Evolutionary conservation across 1,284 basidiomycete genomes (phyloP).

Genomic region (Sphagnurus paluster): DNA sequence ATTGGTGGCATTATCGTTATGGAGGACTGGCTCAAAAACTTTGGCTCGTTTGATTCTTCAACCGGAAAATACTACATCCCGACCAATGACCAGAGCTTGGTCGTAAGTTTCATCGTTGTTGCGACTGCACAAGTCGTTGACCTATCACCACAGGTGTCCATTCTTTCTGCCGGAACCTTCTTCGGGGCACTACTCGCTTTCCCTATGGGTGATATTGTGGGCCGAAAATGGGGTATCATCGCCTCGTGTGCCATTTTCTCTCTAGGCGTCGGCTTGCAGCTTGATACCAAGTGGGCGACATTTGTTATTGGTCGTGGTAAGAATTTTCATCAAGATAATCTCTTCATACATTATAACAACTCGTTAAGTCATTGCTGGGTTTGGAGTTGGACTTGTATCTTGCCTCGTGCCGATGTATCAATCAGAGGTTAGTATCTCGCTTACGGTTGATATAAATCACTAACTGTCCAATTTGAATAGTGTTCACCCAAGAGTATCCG

Average conservation of each 20-base stretch:
- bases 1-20: conserved; percentile 33
- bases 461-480: conserved; percentile 37
- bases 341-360: neutral
- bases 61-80: conserved; percentile 22
- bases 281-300: conserved; percentile 26
- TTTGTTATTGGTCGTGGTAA: conserved; percentile 29
- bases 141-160: conserved; percentile 38
- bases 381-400: conserved; percentile 53
- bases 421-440: conserved; percentile 24
- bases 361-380: conserved; percentile 27
- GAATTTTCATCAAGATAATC: neutral
- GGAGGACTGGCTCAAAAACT: conserved; percentile 28
- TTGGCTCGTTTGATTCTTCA: conserved; percentile 23
- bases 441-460: neutral
- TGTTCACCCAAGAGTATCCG: conserved; percentile 62
- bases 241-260: conserved; percentile 28
- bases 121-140: too few species aligned
- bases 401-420: conserved; percentile 72
- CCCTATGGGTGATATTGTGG: conserved; percentile 29
- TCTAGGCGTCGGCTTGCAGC: conserved; percentile 31
- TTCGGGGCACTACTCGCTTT: conserved; percentile 42
- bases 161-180: conserved; percentile 61
- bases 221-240: conserved; percentile 31
- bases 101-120: conserved; percentile 24
- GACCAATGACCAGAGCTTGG: conserved; percentile 28